Base-by-base conservation (phyloP, 2,329 filamentous ascomycete species). In the Zopfia rhizophila region DNA sequence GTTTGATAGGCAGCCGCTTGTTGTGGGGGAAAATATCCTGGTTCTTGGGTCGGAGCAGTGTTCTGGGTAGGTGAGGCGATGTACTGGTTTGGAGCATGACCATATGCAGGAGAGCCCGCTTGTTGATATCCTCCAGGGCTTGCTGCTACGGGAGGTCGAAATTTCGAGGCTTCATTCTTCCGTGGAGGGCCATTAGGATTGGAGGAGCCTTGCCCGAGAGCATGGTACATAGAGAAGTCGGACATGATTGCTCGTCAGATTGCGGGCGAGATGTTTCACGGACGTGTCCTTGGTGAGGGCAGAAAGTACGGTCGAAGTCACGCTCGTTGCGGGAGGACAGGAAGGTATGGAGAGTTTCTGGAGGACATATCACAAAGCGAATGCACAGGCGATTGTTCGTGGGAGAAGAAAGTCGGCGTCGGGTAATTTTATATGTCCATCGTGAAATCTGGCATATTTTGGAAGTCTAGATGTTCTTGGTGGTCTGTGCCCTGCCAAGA, bases 91-190 rank as follows among this genome's bases (percentile, higher is more conserved):
- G 66, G 58, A 32, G 59, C 46, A 32, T 60, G 57, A 32, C 56
- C 57, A 35, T 63, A 60, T 8, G 61, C 56, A 7, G 64, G 46
- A 48, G 66, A 68, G 44, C 71, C 72, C 16, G 60, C 56, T 56
- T 78, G 75, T 30, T 76, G 71, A 51, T 78, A 77, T 36, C 73
- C 74, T 24, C 65, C 59, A 14, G 75, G 74, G 48, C 72, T 71
- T 18, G 75, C 68, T 36, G 75, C 76, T 41, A 78, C 72, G 33
- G 70, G 70, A 18, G 73, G 73, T 10, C 72, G 69, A 48, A 69
- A 71, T 45, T 65, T 59, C 30, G 65, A 65, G 6, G 58, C 55
- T 35, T 71, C 63, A 37, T 68, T 58, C 45, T 63, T 60, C 24
- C 55, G 57, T 18, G 56, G 57, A 19, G 50, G 45, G 18, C 43